A percentile compares a stretch with the other conserved stretches of the same genome.
phyloP scores from a whole-genome alignment of 2,329 filamentous ascomycete genomes.

The Aspergillus intermedius region DNA sequence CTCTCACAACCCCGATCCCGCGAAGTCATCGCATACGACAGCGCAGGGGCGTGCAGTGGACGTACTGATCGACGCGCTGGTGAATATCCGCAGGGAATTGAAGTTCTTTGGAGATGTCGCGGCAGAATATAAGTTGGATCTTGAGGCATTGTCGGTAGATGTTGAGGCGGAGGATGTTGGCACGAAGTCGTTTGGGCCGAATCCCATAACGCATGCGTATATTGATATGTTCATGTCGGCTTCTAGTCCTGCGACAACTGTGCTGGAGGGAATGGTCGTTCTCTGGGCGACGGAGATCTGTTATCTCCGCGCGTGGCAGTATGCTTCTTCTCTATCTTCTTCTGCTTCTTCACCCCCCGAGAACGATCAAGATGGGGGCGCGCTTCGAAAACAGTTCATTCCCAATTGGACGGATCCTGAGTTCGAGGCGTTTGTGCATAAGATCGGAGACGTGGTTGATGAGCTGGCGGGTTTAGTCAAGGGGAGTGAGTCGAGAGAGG shows the following conservation, averaged over 20 bases:
- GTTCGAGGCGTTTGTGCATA: constrained; percentile 55
- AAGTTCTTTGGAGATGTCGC: constrained; percentile 62
- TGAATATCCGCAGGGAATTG: constrained; percentile 62
- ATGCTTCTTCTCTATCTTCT: constrained; percentile 18
- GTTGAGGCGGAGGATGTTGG: constrained; percentile 1
- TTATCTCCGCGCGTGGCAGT: constrained; percentile 55
- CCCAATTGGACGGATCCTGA: constrained; percentile 60
- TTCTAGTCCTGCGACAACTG: constrained; percentile 42
- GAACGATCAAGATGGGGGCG: constrained; percentile 59
- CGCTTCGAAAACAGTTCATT: constrained; percentile 58
- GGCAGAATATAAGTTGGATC: constrained; percentile 50
- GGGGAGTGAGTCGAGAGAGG: constrained; percentile 28
- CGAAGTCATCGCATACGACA: constrained; percentile 20
- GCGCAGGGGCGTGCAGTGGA: constrained; percentile 54
- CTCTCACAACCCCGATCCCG: constrained; percentile 27
- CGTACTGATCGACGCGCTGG: constrained; percentile 58
- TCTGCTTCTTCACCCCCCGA: neutral
- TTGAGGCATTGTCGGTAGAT: constrained; percentile 35
- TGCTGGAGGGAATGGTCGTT: constrained; percentile 65
- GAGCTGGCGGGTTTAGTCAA: constrained; percentile 42
- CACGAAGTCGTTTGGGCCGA: constrained; percentile 17
- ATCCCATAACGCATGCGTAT: constrained; percentile 47
- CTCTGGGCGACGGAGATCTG: constrained; percentile 69
- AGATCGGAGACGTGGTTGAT: constrained; percentile 52
- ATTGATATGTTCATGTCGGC: constrained; percentile 56